These are phyloP conservation scores for Nyssa sinensis DNA, from an alignment of 148 eudicot genomes.

Conservation along the genomic window DNA sequence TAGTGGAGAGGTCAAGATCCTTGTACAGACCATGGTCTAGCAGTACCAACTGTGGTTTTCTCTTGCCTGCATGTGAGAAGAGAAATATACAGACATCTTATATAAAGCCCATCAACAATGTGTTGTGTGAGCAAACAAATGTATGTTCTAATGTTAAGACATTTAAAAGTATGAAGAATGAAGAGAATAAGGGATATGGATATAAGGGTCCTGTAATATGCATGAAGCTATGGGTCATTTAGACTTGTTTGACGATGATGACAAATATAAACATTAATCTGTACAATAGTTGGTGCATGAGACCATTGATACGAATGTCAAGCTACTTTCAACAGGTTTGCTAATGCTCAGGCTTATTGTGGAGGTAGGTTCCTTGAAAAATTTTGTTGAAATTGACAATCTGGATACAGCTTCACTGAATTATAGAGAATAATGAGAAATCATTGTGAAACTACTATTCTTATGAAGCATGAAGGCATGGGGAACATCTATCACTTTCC, in stretches of 20 bases:
- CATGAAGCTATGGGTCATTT: not conserved
- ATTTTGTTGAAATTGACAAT: not conserved
- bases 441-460: not conserved
- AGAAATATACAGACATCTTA: not conserved
- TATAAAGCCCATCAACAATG: not conserved
- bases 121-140: not conserved
- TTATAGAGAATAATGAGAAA: not conserved
- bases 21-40: slow-evolving; percentile 97
- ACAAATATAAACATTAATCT: not conserved
- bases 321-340: not conserved
- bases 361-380: not conserved
- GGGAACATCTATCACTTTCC: not conserved
- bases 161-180: not conserved
- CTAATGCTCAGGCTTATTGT: not conserved
- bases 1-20: slow-evolving; percentile 71
- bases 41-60: slow-evolving; percentile 84
- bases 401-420: not conserved
- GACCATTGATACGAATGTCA: not conserved
- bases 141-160: not conserved
- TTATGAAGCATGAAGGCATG: not conserved
- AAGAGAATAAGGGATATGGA: not conserved
- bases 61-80: slow-evolving; percentile 47
- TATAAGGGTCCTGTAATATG: not conserved
- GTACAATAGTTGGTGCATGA: not conserved
- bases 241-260: not conserved